Conservation (phyloP, 2,329 filamentous ascomycete genomes). For the Xylaria multiplex region DNA sequence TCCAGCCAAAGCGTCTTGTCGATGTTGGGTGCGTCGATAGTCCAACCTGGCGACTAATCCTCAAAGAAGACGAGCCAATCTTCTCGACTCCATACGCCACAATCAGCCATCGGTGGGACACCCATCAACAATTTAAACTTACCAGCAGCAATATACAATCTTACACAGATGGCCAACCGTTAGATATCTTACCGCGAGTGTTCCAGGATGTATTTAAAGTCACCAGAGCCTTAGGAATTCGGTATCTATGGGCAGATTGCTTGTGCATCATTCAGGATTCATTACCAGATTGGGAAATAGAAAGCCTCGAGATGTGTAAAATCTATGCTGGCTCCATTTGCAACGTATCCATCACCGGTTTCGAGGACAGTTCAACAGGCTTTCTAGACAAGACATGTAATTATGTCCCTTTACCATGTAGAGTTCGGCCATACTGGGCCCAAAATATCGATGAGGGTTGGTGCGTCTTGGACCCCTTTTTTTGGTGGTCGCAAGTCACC, state of each 20-base stretch:
- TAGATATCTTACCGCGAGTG: not conserved
- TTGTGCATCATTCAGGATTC: conserved; percentile 19
- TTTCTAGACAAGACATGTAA: conserved; percentile 6
- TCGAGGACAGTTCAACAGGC: conserved; percentile 11
- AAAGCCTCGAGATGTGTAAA: conserved; percentile 11
- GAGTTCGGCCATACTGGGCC: conserved; percentile 9
- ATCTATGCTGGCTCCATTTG: conserved; percentile 5
- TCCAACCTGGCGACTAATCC: conserved; percentile 6
- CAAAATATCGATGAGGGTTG: not conserved
- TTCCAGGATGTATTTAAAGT: conserved; percentile 14
- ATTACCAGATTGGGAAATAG: not conserved
- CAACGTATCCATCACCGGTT: conserved; percentile 10
- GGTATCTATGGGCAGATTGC: conserved; percentile 15
- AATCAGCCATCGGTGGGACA: conserved; percentile 12
- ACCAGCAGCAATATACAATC: not conserved
- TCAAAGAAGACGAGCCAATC: not conserved
- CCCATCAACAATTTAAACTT: conserved; percentile 1
- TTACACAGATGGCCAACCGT: not conserved
- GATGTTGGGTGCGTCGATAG: not conserved
- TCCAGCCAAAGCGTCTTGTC: conserved; percentile 15
- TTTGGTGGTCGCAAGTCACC: conserved; percentile 14
- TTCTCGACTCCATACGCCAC: conserved; percentile 4
- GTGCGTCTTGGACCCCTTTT: conserved; percentile 15
- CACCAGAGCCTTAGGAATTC: conserved; percentile 3
- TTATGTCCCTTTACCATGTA: conserved; percentile 3